These are phyloP conservation scores for Mortierella claussenii DNA, from an alignment of 192 early-diverging fungal species.

Conservation along the genomic window DNA sequence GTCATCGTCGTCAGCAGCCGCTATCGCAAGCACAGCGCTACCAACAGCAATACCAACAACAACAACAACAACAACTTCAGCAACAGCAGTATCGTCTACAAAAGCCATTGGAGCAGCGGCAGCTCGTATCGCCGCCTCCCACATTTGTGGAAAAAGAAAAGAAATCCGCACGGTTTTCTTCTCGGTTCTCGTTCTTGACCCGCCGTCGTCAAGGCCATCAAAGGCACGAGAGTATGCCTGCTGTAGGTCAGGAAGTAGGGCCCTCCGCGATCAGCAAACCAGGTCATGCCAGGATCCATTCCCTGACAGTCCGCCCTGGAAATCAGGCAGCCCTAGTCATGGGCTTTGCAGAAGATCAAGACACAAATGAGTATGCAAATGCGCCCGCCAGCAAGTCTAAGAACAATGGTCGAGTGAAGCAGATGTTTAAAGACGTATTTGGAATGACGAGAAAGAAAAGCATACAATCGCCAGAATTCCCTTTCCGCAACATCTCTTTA, in stretches of 20 bases:
- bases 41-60: conserved; percentile 3
- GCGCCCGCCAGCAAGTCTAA: not conserved
- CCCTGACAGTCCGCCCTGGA: conserved; percentile 2
- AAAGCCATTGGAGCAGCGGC: too few relatives aligned
- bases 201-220: conserved; percentile 37
- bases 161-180: conserved; percentile 32
- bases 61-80: conserved; percentile 21
- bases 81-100: too few relatives aligned
- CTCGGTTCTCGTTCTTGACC: conserved; percentile 49
- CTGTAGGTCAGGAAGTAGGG: conserved; percentile 7
- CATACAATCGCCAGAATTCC: conserved; percentile 9
- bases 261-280: not conserved
- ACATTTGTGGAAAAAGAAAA: conserved; percentile 31
- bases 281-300: not conserved
- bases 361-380: not conserved
- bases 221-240: conserved; percentile 38
- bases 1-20: conserved; percentile 25
- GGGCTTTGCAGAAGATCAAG: not conserved
- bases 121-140: conserved; percentile 14
- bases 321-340: conserved; percentile 2
- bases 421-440: conserved; percentile 42
- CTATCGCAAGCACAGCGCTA: conserved; percentile 7
- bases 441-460: conserved; percentile 22
- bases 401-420: conserved; percentile 17
- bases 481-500: conserved; percentile 37